A percentile compares a stretch with the other conserved stretches of the same genome.
Evolutionary conservation across 371 early-diverging fungal species (phyloP).

Genomic region (Lichtheimia ramosa): DNA sequence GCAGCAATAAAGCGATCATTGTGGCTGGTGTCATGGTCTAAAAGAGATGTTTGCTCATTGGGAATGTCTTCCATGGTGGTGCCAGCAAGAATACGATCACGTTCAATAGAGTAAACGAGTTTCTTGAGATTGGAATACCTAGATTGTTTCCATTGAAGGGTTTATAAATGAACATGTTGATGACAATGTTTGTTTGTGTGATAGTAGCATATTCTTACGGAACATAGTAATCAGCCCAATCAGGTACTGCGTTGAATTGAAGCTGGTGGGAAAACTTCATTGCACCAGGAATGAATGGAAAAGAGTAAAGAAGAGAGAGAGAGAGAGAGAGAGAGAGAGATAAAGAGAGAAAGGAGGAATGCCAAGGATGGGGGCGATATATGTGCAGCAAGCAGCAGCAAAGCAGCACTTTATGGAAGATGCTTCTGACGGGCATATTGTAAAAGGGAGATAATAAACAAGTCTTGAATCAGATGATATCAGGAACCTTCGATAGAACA

Average conservation of each 20-base stretch:
- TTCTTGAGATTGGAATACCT: constrained; percentile 87
- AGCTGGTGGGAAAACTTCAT: constrained; percentile 70
- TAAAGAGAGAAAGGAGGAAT: neutral
- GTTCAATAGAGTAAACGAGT: constrained; percentile 85
- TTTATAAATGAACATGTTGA: too few species aligned
- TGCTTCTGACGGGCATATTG: neutral
- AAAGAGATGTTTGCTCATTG: constrained; percentile 44
- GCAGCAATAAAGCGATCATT: constrained; percentile 66
- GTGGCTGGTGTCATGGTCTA: constrained; percentile 36
- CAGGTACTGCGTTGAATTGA: constrained; percentile 87
- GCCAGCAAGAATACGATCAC: constrained; percentile 59
- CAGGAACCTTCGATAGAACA: constrained; percentile 2
- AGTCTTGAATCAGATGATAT: neutral
- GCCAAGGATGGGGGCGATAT: neutral
- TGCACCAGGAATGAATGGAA: neutral
- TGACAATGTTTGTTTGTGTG: neutral
- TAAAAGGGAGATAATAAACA: neutral
- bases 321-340: constrained; percentile 1
- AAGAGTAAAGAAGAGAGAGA: neutral
- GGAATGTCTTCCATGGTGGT: constrained; percentile 28
- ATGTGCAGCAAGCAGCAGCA: constrained; percentile 2
- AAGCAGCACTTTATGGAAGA: neutral
- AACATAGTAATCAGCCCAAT: constrained; percentile 85
- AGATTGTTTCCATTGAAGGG: neutral
- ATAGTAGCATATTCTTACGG: constrained; percentile 42